Base-by-base conservation (phyloP, 768 basidiomycete species). In the Brasilioporus rufonigricans region DNA sequence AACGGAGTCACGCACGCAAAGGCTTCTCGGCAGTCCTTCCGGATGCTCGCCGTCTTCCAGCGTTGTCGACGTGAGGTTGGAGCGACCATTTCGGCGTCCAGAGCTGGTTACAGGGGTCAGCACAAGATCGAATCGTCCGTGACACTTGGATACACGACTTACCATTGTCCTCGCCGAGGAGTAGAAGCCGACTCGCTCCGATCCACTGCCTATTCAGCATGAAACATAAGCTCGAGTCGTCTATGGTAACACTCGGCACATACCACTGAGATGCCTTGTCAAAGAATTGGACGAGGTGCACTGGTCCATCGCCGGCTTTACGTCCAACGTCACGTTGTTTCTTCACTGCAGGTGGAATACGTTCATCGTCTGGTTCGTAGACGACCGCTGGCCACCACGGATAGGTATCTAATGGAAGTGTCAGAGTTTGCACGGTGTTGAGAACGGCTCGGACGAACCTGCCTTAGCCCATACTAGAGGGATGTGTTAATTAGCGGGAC, bases 371-470 rank as follows among this genome's bases (percentile, higher is more conserved):
- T 10, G 80, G 78, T 24, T 85, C 83, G 48, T 79, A 86, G 16
- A 94, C 80, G 10, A 89, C 83, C 10, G 86, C 93, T 38, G 93
- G 91, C 86, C 89, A 96, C 85, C 86, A 95, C 1, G 93, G 93
- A 62, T 77, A 94, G 0, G 85, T 80, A 33, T 75, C 91, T 91
- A n/a, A 23, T 55, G 16, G 26, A 46, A n/a, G 53, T 13, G 10
- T 64, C 50, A 70, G 52, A 16, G 31, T 16, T 32, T 16, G 27
- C 19, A 5, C 23, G 2, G 4, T 9, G 16, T 10, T 13, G 2
- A 9, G 27, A 29, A 40, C 1, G 10, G 3, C 24, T 43, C 18
- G 7, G 26, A 60, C 83, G 56, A 60, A 86, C 87, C 76, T 52
- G 81, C 74, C 77, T 93, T 93, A 0, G 88, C 91, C 92, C 93